These are phyloP conservation scores for Yamadazyma diospyri DNA, from an alignment of 1,139 yeast genomes.

Conservation along the genomic window DNA sequence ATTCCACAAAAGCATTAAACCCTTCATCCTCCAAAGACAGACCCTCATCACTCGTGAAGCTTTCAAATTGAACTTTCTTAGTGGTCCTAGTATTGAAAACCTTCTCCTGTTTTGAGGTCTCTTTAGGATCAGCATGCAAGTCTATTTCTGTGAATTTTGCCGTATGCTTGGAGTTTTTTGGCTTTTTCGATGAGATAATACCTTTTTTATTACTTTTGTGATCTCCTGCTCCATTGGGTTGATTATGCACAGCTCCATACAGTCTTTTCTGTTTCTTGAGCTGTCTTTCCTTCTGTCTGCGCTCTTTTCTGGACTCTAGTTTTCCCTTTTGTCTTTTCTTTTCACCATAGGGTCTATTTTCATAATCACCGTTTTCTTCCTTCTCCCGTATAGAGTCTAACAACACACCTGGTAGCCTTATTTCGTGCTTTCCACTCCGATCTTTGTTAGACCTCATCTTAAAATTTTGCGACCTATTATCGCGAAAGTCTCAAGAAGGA, in stretches of 20 bases:
- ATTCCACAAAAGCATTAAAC: slow-evolving; percentile 5
- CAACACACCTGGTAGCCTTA: slow-evolving; percentile 63
- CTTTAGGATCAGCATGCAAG: slow-evolving; percentile 22
- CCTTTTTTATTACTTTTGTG: background rate
- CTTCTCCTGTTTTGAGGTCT: slow-evolving; percentile 18
- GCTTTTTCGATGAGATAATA: slow-evolving; percentile 6
- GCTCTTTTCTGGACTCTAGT: slow-evolving; percentile 48
- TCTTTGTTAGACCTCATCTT: slow-evolving; percentile 12
- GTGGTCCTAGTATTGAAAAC: slow-evolving; percentile 17
- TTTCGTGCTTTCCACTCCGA: slow-evolving; percentile 33
- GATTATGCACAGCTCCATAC: background rate
- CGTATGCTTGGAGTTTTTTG: slow-evolving; percentile 12
- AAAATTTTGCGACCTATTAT: slow-evolving; percentile 4
- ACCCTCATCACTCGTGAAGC: slow-evolving; percentile 11
- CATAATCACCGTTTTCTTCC: slow-evolving; percentile 44
- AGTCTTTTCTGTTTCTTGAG: slow-evolving; percentile 45
- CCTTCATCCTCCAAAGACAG: slow-evolving; percentile 21
- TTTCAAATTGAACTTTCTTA: slow-evolving; percentile 18
- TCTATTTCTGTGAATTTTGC: slow-evolving; percentile 17
- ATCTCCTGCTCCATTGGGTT: slow-evolving; percentile 3
- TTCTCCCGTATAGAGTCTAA: slow-evolving; percentile 58
- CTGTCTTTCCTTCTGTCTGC: slow-evolving; percentile 53
- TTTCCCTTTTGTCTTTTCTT: slow-evolving; percentile 23
- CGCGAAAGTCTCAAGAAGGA: background rate
- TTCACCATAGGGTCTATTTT: slow-evolving; percentile 18